These are phyloP conservation scores for Fabrea salina DNA, from an alignment of 169 alveolate species.

Conservation along the genomic window DNA sequence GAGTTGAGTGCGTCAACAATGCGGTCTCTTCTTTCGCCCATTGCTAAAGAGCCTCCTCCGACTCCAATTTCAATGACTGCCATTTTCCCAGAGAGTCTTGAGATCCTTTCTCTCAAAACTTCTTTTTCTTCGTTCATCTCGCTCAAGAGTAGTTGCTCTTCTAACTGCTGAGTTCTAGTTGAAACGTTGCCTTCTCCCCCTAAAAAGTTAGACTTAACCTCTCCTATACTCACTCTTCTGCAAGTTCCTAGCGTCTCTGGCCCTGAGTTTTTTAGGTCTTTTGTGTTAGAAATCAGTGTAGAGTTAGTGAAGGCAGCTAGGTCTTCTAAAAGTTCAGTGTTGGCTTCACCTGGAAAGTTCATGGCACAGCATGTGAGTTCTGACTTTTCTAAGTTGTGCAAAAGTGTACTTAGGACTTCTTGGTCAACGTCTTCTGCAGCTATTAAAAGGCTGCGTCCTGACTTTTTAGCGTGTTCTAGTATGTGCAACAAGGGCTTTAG, in stretches of 20 bases:
- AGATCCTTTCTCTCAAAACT: background rate
- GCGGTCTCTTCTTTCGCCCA: conserved; percentile 44
- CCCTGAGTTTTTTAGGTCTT: conserved; percentile 28
- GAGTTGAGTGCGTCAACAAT: conserved; percentile 55
- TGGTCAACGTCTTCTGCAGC: conserved; percentile 52
- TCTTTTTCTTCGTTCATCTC: conserved; percentile 9
- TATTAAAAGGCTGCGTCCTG: conserved; percentile 37
- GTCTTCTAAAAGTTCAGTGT: conserved; percentile 45
- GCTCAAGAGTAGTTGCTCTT: too few species aligned
- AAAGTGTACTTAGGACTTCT: conserved; percentile 42
- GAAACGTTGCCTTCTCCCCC: conserved; percentile 30
- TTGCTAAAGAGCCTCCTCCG: conserved; percentile 49
- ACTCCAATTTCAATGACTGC: conserved; percentile 43
- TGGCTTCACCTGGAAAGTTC: conserved; percentile 47
- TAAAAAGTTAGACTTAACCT: conserved; percentile 37
- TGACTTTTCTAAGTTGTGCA: conserved; percentile 38
- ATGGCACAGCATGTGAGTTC: conserved; percentile 44
- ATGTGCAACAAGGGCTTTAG: conserved; percentile 29
- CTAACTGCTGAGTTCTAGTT: background rate
- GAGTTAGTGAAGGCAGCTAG: conserved; percentile 51
- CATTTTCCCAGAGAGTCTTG: conserved; percentile 32
- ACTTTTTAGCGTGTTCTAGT: conserved; percentile 39
- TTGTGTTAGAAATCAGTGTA: background rate
- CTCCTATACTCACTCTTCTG: conserved; percentile 35
- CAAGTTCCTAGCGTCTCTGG: conserved; percentile 46